These are phyloP conservation scores for Aspergillus tubingensis DNA, from an alignment of 2,329 filamentous ascomycete species.

Conservation along the genomic window DNA sequence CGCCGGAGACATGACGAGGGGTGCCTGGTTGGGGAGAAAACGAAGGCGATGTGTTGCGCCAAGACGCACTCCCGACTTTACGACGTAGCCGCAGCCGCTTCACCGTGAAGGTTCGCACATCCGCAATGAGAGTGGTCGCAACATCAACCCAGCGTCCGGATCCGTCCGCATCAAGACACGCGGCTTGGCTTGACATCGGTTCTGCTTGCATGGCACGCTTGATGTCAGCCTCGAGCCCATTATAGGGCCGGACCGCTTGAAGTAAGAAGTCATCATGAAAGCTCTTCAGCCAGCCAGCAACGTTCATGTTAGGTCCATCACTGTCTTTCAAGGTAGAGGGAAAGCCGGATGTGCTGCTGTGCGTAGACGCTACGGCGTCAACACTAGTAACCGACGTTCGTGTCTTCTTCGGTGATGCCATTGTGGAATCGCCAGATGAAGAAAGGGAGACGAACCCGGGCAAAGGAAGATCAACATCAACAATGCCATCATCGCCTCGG, in stretches of 20 bases:
- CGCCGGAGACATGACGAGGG: slow-evolving; percentile 29
- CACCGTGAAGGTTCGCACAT: slow-evolving; percentile 56
- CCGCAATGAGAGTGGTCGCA: slow-evolving; percentile 59
- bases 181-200: slow-evolving; percentile 45
- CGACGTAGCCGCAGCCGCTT: slow-evolving; percentile 58
- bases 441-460: slow-evolving; percentile 53
- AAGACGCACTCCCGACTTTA: slow-evolving; percentile 33
- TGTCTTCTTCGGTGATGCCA: slow-evolving; percentile 45
- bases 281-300: slow-evolving; percentile 58
- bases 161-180: slow-evolving; percentile 35
- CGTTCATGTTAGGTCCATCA: slow-evolving; percentile 54
- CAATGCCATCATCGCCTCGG: slow-evolving; percentile 60
- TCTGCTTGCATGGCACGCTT: slow-evolving; percentile 59
- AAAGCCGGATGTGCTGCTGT: slow-evolving; percentile 43
- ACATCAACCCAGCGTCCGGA: slow-evolving; percentile 57
- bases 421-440: slow-evolving; percentile 48
- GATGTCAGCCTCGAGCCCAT: slow-evolving; percentile 55
- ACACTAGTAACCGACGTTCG: slow-evolving; percentile 55
- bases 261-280: slow-evolving; percentile 63
- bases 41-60: slow-evolving; percentile 24
- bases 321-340: slow-evolving; percentile 35
- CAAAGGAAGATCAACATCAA: slow-evolving; percentile 61
- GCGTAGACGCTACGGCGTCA: slow-evolving; percentile 50
- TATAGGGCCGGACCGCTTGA: slow-evolving; percentile 59
- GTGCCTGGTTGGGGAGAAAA: slow-evolving; percentile 25